These are phyloP conservation scores for Panaeolus cyanescens DNA, from an alignment of 768 basidiomycete species.

Conservation along the genomic window DNA sequence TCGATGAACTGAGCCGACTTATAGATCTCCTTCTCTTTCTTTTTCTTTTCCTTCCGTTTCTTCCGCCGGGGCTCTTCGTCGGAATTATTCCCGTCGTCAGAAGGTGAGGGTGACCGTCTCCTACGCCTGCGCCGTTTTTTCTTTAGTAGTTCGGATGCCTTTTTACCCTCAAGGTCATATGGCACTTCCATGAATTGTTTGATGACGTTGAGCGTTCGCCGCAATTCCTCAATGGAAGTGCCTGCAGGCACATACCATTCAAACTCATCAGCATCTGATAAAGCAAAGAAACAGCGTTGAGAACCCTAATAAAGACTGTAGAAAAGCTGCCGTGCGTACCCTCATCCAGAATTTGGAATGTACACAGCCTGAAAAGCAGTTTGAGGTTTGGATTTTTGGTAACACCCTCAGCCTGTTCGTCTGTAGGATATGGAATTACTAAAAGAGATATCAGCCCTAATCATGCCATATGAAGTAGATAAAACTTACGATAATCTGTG, in stretches of 20 bases:
- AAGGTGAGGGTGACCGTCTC: slow-evolving; percentile 47
- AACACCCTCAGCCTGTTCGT: slow-evolving; percentile 76
- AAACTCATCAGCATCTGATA: slow-evolving; percentile 63
- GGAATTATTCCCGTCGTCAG: slow-evolving; percentile 42
- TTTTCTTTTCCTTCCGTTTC: slow-evolving; percentile 67
- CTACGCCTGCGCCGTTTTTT: slow-evolving; percentile 64
- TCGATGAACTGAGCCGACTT: slow-evolving; percentile 91
- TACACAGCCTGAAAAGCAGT: slow-evolving; percentile 79
- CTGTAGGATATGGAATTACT: slow-evolving; percentile 78
- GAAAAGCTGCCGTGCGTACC: slow-evolving; percentile 41
- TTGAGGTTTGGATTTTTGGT: slow-evolving; percentile 81
- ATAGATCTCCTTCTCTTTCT: slow-evolving; percentile 61
- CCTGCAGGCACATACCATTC: slow-evolving; percentile 85
- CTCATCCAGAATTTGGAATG: slow-evolving; percentile 68
- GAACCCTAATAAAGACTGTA: slow-evolving; percentile 5
- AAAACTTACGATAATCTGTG: slow-evolving; percentile 69
- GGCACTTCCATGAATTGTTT: slow-evolving; percentile 83
- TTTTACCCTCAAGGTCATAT: slow-evolving; percentile 78
- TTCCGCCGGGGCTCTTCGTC: slow-evolving; percentile 42
- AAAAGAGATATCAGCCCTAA: slow-evolving; percentile 8
- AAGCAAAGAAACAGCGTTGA: slow-evolving; percentile 8
- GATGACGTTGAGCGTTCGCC: slow-evolving; percentile 73
- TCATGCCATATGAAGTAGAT: background rate
- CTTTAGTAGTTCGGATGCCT: slow-evolving; percentile 66
- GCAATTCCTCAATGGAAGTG: slow-evolving; percentile 68